phyloP scores from a whole-genome alignment of 2,329 filamentous ascomycete species.

The Lecanicillium sp. region DNA sequence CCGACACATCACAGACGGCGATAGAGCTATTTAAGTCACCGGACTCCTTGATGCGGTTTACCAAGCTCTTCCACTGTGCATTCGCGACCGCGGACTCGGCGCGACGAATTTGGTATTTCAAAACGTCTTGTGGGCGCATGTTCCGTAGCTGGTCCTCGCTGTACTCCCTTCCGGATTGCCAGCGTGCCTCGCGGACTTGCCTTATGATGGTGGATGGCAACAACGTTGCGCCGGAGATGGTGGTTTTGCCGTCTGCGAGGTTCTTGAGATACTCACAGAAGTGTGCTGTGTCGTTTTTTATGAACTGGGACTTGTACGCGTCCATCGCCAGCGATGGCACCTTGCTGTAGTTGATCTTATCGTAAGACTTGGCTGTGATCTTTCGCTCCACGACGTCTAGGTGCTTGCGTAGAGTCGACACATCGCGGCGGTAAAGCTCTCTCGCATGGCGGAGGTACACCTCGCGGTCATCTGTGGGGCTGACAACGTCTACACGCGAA shows the following conservation, averaged over 20 bases:
- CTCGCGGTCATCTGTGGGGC: constrained; percentile 36
- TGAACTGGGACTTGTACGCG: constrained; percentile 43
- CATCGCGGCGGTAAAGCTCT: constrained; percentile 45
- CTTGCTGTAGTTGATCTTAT: constrained; percentile 49
- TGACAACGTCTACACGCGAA: constrained; percentile 24
- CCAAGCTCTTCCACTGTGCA: constrained; percentile 51
- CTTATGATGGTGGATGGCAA: constrained; percentile 45
- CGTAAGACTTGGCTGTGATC: constrained; percentile 39
- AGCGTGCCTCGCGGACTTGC: background rate
- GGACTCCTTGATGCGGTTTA: constrained; percentile 51
- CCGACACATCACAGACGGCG: constrained; percentile 53
- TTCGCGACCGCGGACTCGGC: constrained; percentile 27
- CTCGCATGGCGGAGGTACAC: constrained; percentile 48
- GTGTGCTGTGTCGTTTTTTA: constrained; percentile 41
- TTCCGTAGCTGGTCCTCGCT: constrained; percentile 8
- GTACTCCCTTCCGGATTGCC: constrained; percentile 25
- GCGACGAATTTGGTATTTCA: background rate
- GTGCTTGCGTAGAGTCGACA: constrained; percentile 46
- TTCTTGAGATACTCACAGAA: constrained; percentile 45
- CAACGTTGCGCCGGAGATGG: constrained; percentile 51
- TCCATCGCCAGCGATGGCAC: constrained; percentile 54
- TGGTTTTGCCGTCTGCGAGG: constrained; percentile 41
- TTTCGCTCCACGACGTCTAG: constrained; percentile 48
- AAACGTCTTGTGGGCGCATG: no score
- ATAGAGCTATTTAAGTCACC: constrained; percentile 48